Conservation (phyloP, 2,329 filamentous ascomycete species). For the Botrytis galanthina region DNA sequence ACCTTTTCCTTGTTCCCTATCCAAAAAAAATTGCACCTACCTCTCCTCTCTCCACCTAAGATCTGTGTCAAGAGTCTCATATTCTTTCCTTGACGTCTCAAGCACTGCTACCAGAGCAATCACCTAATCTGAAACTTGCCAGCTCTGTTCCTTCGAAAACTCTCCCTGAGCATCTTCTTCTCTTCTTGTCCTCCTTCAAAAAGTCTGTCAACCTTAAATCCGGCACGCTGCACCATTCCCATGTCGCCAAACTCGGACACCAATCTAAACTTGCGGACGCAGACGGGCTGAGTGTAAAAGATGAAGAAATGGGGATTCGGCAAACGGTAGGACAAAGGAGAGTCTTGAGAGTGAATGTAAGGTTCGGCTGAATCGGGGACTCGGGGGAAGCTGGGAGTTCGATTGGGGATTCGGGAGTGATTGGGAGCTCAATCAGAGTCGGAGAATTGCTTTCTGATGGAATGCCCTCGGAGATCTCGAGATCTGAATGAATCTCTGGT, state of each 20-base stretch:
- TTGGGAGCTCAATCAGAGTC: not conserved
- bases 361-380: not conserved
- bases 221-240: slow-evolving; percentile 13
- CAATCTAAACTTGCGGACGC: not conserved
- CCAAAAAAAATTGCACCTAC: not conserved
- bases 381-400: not conserved
- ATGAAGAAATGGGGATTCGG: not conserved
- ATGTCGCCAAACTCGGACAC: not conserved
- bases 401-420: not conserved
- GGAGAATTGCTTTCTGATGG: no score
- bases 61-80: not conserved
- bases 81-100: not conserved
- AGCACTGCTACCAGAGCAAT: not conserved
- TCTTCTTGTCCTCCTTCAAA: not conserved
- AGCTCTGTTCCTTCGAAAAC: not conserved
- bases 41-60: not conserved
- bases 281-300: not conserved
- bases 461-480: not conserved
- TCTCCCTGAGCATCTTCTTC: not conserved
- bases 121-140: not conserved
- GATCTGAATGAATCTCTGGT: not conserved
- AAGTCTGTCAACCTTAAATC: slow-evolving; percentile 1
- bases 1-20: not conserved
- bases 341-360: no score
- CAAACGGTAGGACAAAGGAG: not conserved